These are phyloP conservation scores for Heliosperma pusillum DNA, from an alignment of 148 eudicot genomes.

Conservation along the genomic window DNA sequence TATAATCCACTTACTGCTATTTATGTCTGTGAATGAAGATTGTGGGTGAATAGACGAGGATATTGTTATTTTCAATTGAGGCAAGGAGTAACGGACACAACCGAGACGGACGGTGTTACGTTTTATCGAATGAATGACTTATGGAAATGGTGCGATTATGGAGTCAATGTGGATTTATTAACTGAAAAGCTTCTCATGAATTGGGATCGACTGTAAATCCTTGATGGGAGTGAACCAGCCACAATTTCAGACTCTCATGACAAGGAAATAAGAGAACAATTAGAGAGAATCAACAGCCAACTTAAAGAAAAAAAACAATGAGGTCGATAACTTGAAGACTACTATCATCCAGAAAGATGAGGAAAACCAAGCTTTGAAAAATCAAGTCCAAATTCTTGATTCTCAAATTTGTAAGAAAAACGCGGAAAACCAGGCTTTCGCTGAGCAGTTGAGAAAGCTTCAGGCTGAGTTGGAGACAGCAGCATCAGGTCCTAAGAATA, in stretches of 20 bases:
- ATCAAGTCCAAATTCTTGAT: not conserved
- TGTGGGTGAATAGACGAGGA: not conserved
- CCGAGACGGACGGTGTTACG: not conserved
- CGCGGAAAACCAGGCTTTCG: not conserved
- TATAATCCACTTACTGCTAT: too few relatives aligned
- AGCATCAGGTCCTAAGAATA: not conserved
- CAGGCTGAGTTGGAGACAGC: not conserved
- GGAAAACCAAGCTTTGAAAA: not conserved
- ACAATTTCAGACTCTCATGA: not conserved
- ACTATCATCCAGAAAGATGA: not conserved
- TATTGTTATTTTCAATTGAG: not conserved
- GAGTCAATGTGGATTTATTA: not conserved
- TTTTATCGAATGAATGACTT: not conserved
- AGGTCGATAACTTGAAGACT: not conserved
- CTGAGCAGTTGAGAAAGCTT: not conserved
- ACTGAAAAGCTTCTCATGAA: not conserved
- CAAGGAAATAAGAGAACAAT: not conserved
- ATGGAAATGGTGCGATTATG: slow-evolving; percentile 6
- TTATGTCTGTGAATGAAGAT: not conserved
- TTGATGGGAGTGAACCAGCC: not conserved
- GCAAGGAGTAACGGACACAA: not conserved
- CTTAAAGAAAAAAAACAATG: not conserved
- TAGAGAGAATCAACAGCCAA: not conserved
- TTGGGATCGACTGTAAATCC: not conserved
- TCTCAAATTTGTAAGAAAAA: not conserved